Conservation (phyloP, 2,329 filamentous ascomycete genomes). For the Aspergillus tubingensis region DNA sequence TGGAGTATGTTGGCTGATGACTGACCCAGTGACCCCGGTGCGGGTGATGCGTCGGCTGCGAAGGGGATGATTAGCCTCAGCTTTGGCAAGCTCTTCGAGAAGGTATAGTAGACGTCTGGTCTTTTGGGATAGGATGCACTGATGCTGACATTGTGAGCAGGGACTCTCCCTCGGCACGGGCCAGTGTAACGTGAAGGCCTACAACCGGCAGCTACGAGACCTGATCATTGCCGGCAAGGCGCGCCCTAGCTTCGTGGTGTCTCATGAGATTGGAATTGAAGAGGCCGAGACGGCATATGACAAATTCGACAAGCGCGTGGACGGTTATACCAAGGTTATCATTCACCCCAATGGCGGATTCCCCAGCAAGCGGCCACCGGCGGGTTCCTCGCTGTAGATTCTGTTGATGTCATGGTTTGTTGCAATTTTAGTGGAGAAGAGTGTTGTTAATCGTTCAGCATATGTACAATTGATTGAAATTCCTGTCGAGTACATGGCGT, state of each 20-base stretch:
- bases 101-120: constrained; percentile 44
- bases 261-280: constrained; percentile 64
- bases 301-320: constrained; percentile 66
- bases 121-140: not conserved
- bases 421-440: too few relatives aligned
- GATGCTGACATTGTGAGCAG: constrained; percentile 33
- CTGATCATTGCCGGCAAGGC: constrained; percentile 66
- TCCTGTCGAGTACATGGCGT: too few relatives aligned
- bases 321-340: constrained; percentile 68
- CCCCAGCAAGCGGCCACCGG: not conserved
- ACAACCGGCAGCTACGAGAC: constrained; percentile 67
- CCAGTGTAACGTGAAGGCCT: constrained; percentile 69
- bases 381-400: constrained; percentile 1
- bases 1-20: too few relatives aligned
- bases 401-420: too few relatives aligned
- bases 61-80: constrained; percentile 65
- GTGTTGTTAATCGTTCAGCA: too few relatives aligned
- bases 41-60: constrained; percentile 60
- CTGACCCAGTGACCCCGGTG: constrained; percentile 56
- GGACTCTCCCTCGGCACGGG: constrained; percentile 62
- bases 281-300: constrained; percentile 63
- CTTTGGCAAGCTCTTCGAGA: constrained; percentile 70
- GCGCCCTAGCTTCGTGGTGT: constrained; percentile 68
- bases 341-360: constrained; percentile 63
- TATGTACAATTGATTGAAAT: too few relatives aligned